Evolutionary conservation across 345 rosid species (phyloP).

Genomic region (Populus deltoides): DNA sequence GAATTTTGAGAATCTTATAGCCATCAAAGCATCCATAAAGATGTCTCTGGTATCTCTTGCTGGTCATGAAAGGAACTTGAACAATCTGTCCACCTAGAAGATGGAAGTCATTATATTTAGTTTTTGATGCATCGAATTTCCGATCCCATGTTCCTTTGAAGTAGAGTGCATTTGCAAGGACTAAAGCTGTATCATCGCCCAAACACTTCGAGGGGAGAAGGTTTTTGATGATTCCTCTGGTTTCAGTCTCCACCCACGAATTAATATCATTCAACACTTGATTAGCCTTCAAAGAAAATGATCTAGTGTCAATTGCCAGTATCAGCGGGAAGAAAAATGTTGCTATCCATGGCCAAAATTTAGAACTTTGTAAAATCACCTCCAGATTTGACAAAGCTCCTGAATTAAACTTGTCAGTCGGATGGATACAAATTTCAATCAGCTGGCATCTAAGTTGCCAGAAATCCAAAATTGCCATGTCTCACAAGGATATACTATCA

Average conservation of each 20-base stretch:
- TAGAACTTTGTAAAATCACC: too few species aligned
- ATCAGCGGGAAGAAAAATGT: too few species aligned
- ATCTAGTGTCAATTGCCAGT: background rate
- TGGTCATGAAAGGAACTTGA: conserved; percentile 32
- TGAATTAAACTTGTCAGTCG: too few species aligned
- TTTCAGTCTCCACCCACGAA: conserved; percentile 25
- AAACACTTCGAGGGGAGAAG: conserved; percentile 23
- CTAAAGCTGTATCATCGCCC: background rate
- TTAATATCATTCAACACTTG: conserved; percentile 26
- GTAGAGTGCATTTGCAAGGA: conserved; percentile 41
- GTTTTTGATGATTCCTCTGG: conserved; percentile 29
- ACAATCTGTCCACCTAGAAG: conserved; percentile 19
- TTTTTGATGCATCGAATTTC: conserved; percentile 17
- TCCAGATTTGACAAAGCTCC: too few species aligned
- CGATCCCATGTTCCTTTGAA: conserved; percentile 40
- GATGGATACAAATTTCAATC: too few species aligned
- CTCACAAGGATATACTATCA: too few species aligned
- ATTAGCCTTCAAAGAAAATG: conserved; percentile 12
- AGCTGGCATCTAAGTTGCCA: too few species aligned
- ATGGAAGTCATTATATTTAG: conserved; percentile 23
- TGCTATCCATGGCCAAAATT: too few species aligned
- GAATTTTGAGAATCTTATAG: conserved; percentile 25
- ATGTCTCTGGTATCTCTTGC: conserved; percentile 3
- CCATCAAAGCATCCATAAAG: conserved; percentile 15
- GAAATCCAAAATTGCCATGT: too few species aligned